Evolutionary conservation across 2,329 filamentous ascomycete species (phyloP).

Genomic region (Botrytis aclada): DNA sequence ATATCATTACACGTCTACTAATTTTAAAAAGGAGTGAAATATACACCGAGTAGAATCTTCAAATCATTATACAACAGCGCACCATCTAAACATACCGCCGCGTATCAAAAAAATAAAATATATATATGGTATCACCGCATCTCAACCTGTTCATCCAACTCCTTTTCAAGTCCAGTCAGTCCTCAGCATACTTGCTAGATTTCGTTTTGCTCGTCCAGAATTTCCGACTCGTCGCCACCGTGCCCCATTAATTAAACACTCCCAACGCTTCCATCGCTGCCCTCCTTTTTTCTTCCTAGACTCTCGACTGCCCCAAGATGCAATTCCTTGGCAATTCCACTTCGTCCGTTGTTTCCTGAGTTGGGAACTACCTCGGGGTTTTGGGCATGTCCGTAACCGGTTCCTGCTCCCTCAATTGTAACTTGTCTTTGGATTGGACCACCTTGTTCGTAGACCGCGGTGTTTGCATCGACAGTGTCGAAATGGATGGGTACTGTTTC

Average conservation of each 20-base stretch:
- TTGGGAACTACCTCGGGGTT: slow-evolving; percentile 17
- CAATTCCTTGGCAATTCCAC: slow-evolving; percentile 28
- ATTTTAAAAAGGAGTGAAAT: not conserved
- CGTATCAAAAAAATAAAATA: not conserved
- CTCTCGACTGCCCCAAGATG: slow-evolving; percentile 22
- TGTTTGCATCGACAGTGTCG: slow-evolving; percentile 26
- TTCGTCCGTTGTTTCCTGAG: slow-evolving; percentile 24
- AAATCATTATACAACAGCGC: not conserved
- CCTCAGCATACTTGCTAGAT: not conserved
- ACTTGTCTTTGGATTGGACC: slow-evolving; percentile 24
- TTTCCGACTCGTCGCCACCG: too few species aligned
- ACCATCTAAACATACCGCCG: not conserved
- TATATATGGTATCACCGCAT: not conserved
- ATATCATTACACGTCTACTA: not conserved
- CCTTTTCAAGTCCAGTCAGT: not conserved
- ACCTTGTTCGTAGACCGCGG: slow-evolving; percentile 27
- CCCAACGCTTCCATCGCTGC: not conserved
- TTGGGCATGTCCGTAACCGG: slow-evolving; percentile 19
- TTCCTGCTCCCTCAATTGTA: slow-evolving; percentile 23
- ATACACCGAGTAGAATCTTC: not conserved
- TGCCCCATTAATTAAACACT: slow-evolving; percentile 4
- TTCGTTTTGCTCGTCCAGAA: not conserved
- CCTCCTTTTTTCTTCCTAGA: slow-evolving; percentile 22
- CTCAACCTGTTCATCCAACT: not conserved
- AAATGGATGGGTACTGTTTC: slow-evolving; percentile 33